These are phyloP conservation scores for Suhomyces guaymorum DNA, from an alignment of 1,139 yeast species.

Conservation along the genomic window DNA sequence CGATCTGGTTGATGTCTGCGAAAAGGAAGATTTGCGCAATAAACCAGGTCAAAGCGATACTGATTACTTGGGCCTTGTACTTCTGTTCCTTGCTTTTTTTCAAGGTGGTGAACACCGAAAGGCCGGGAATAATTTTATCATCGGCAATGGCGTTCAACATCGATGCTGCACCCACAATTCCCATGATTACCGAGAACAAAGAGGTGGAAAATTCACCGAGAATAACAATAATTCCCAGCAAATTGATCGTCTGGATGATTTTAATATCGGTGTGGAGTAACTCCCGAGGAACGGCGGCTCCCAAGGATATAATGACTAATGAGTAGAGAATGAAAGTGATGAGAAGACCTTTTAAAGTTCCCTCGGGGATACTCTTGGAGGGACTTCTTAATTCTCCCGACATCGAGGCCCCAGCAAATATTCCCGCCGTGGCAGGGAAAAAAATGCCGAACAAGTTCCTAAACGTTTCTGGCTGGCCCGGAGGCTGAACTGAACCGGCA, in stretches of 20 bases:
- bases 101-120: constrained; percentile 57
- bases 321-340: constrained; percentile 75
- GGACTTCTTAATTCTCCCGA: constrained; percentile 91
- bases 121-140: constrained; percentile 80
- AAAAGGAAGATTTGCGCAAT: constrained; percentile 81
- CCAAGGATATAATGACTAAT: constrained; percentile 75
- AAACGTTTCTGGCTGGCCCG: constrained; percentile 64
- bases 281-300: constrained; percentile 75
- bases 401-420: constrained; percentile 99
- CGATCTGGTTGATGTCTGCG: constrained; percentile 90
- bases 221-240: constrained; percentile 70
- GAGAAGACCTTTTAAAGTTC: constrained; percentile 79
- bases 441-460: constrained; percentile 88
- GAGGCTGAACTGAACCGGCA: constrained; percentile 75
- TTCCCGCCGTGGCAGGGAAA: constrained; percentile 98
- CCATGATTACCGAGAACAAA: constrained; percentile 88
- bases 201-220: constrained; percentile 90
- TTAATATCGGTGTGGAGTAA: constrained; percentile 76
- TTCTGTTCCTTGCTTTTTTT: constrained; percentile 42
- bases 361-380: constrained; percentile 83
- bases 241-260: constrained; percentile 76
- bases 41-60: constrained; percentile 71
- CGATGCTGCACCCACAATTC: constrained; percentile 92
- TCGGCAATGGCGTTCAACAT: constrained; percentile 87
- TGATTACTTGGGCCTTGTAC: constrained; percentile 52